Evolutionary conservation across 2,329 filamentous ascomycete genomes (phyloP).

Genomic region (Westerdykella sp.): DNA sequence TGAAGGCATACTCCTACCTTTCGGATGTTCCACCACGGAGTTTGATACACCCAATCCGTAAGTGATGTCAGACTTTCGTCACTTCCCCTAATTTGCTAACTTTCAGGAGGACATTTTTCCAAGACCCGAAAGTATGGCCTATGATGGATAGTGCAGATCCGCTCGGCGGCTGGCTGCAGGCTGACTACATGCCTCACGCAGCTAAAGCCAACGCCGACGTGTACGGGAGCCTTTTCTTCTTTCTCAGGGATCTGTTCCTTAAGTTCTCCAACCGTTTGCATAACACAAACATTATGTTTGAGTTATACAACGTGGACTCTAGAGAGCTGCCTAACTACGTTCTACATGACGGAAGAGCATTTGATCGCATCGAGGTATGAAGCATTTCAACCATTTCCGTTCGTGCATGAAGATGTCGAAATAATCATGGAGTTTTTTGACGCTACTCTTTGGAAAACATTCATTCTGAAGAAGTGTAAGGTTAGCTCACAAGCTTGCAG

Average conservation of each 20-base stretch:
- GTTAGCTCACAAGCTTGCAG: slow-evolving; percentile 12
- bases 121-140: slow-evolving; percentile 26
- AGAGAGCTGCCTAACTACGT: slow-evolving; percentile 13
- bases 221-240: slow-evolving; percentile 37
- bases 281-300: slow-evolving; percentile 17
- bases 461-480: no score
- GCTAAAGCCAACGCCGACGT: slow-evolving; percentile 28
- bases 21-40: slow-evolving; percentile 24
- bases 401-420: not conserved
- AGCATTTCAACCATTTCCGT: not conserved
- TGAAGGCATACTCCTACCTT: slow-evolving; percentile 40
- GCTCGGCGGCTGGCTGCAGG: slow-evolving; percentile 31
- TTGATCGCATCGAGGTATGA: slow-evolving; percentile 39
- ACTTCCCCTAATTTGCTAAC: not conserved
- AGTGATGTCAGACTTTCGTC: slow-evolving; percentile 10
- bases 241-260: slow-evolving; percentile 25
- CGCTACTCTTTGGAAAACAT: not conserved
- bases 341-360: slow-evolving; percentile 10
- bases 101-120: slow-evolving; percentile 33
- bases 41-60: slow-evolving; percentile 41
- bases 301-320: slow-evolving; percentile 24
- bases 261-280: slow-evolving; percentile 27
- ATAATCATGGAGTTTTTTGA: not conserved
- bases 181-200: slow-evolving; percentile 23
- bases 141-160: slow-evolving; percentile 37